Percentiles rank a stretch among this genome's conserved stretches.
These are phyloP conservation scores for Vanrija sp. DNA, from an alignment of 1,284 basidiomycete species.

Conservation along the genomic window DNA sequence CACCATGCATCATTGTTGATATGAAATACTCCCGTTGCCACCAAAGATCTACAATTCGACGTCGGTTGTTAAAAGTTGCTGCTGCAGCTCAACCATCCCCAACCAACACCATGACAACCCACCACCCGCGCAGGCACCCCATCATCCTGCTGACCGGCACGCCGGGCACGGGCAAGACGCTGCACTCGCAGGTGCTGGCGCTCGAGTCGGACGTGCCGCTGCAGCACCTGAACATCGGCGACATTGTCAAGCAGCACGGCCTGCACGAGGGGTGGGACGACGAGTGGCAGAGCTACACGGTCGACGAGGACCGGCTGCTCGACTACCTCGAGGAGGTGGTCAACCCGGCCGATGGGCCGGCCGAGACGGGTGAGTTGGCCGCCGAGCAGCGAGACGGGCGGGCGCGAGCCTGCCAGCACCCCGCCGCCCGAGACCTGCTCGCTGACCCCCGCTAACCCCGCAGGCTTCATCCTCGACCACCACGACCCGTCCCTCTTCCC, in stretches of 20 bases:
- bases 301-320: conserved; percentile 92
- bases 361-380: conserved; percentile 36
- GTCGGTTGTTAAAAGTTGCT: conserved; percentile 1
- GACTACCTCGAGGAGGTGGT: conserved; percentile 75
- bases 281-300: conserved; percentile 89
- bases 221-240: conserved; percentile 84
- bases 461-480: conserved; percentile 92
- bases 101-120: conserved; percentile 43
- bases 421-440: too few species aligned
- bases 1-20: too few species aligned
- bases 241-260: conserved; percentile 76
- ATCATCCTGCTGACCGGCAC: conserved; percentile 89
- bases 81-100: background rate
- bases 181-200: conserved; percentile 74
- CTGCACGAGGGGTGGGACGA: conserved; percentile 84
- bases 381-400: background rate
- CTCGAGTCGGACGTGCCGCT: conserved; percentile 56
- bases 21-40: conserved; percentile 8
- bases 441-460: conserved; percentile 40
- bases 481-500: conserved; percentile 94
- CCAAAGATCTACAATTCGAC: background rate
- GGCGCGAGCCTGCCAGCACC: background rate
- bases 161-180: conserved; percentile 72
- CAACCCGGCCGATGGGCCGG: conserved; percentile 40
- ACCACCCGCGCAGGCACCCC: conserved; percentile 54